A percentile compares a stretch with the other conserved stretches of the same genome.
Evolutionary conservation across 441 rosid genomes (phyloP).

Genomic region (Croton laevigatus): DNA sequence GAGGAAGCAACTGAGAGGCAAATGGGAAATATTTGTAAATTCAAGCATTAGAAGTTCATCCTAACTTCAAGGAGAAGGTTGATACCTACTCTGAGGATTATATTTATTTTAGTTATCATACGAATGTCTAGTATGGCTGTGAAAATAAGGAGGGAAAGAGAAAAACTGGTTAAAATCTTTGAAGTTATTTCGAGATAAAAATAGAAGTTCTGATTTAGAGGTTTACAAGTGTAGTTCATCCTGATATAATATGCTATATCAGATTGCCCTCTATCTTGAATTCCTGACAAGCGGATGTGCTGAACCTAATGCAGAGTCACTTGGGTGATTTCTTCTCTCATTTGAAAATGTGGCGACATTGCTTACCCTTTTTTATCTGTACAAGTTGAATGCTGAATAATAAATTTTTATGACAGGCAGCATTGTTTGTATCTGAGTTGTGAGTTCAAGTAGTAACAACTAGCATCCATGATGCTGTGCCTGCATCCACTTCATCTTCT

Average conservation of each 20-base stretch:
- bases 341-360: background rate
- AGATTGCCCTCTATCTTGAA: background rate
- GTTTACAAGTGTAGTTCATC: no score
- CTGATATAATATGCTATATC: background rate
- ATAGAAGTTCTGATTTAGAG: no score
- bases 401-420: background rate
- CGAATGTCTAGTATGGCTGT: no score
- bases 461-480: background rate
- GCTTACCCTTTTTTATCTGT: background rate
- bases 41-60: no score
- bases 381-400: background rate
- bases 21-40: background rate
- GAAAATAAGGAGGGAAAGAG: no score
- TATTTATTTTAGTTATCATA: no score
- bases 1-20: background rate
- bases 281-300: background rate
- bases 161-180: no score
- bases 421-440: background rate
- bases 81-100: background rate
- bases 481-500: slow-evolving; percentile 10
- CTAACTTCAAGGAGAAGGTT: background rate
- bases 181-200: no score
- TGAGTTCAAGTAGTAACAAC: slow-evolving; percentile 1
- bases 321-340: background rate
- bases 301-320: background rate